Conservation (phyloP, 1,139 yeast genomes). For the Nakaseomyces glabratus region DNA sequence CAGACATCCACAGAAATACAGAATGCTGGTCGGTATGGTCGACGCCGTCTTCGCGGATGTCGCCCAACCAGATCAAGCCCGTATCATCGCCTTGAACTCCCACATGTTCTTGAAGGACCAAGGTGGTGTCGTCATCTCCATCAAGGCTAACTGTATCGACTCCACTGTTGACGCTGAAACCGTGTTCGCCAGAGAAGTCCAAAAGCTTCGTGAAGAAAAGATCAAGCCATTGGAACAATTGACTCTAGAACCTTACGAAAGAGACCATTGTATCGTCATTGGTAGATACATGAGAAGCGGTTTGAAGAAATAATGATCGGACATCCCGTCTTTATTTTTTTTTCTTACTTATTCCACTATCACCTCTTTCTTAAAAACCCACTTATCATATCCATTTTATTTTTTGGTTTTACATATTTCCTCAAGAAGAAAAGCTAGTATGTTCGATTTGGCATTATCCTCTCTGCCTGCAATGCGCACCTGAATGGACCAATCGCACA, state of each 20-base stretch:
- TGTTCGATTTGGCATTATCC: too few relatives aligned
- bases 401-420: too few relatives aligned
- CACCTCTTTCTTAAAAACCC: too few relatives aligned
- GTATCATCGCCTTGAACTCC: conserved; percentile 96
- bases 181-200: conserved; percentile 98
- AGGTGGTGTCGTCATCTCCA: conserved; percentile 96
- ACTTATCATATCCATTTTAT: too few relatives aligned
- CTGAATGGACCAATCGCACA: too few relatives aligned
- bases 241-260: conserved; percentile 97
- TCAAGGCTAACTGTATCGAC: conserved; percentile 99
- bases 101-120: conserved; percentile 96
- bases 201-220: conserved; percentile 96
- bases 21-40: conserved; percentile 98
- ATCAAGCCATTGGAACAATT: conserved; percentile 97
- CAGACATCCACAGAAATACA: conserved; percentile 98
- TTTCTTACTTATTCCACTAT: too few relatives aligned
- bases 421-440: too few relatives aligned
- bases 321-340: too few relatives aligned
- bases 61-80: conserved; percentile 99
- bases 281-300: conserved; percentile 95
- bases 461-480: too few relatives aligned
- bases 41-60: conserved; percentile 98
- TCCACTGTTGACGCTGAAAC: conserved; percentile 99
- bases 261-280: conserved; percentile 98
- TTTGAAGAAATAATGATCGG: conserved; percentile 31